Conservation (phyloP, 2,329 filamentous ascomycete species). For the Aspergillus persii region DNA sequence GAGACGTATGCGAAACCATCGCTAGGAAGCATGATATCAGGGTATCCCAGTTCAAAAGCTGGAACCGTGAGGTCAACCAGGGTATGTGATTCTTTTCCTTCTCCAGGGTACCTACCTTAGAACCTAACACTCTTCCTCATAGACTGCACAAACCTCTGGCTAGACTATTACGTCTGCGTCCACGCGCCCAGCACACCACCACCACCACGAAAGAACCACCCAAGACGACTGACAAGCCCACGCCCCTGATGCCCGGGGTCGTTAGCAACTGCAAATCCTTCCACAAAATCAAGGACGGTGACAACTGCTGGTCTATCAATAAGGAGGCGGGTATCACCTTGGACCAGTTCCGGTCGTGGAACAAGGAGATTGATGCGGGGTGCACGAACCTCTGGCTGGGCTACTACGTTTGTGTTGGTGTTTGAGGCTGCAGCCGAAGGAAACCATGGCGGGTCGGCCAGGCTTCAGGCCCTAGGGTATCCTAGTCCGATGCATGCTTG, state of each 20-base stretch:
- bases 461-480: too few species aligned
- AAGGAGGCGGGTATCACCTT: slow-evolving; percentile 5
- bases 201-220: slow-evolving; percentile 3
- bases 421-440: too few species aligned
- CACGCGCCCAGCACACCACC: slow-evolving; percentile 9
- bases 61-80: slow-evolving; percentile 5
- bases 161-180: slow-evolving; percentile 15
- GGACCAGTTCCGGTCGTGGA: slow-evolving; percentile 11
- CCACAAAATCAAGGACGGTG: slow-evolving; percentile 7
- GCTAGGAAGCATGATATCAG: slow-evolving; percentile 2
- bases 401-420: slow-evolving; percentile 10
- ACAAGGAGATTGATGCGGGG: slow-evolving; percentile 3
- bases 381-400: slow-evolving; percentile 13
- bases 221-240: not conserved
- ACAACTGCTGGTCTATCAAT: slow-evolving; percentile 10
- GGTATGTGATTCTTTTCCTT: not conserved
- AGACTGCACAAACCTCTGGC: slow-evolving; percentile 14
- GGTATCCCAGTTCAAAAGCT: slow-evolving; percentile 2
- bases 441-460: too few species aligned
- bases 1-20: slow-evolving; percentile 7
- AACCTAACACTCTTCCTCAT: slow-evolving; percentile 1
- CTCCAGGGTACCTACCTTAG: not conserved
- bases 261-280: slow-evolving; percentile 4
- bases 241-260: slow-evolving; percentile 10
- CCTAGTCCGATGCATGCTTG: too few species aligned